phyloP scores from a whole-genome alignment of 257 asterid species.

The Paulownia fortunei region DNA sequence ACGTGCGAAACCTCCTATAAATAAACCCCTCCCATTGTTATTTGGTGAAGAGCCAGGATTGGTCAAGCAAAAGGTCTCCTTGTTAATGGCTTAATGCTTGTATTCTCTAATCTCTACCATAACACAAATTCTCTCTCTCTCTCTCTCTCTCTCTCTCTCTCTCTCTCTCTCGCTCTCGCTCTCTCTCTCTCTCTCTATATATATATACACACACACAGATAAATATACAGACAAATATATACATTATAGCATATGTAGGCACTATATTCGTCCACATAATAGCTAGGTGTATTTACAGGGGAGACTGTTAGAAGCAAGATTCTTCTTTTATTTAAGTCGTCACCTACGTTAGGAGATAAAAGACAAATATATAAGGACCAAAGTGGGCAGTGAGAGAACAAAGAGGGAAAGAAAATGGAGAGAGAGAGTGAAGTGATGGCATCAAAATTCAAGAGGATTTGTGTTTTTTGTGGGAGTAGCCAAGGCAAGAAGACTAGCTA shows the following conservation, averaged over 20 bases:
- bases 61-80: conserved; percentile 37
- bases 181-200: not conserved
- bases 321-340: conserved; percentile 39
- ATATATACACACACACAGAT: conserved; percentile 3
- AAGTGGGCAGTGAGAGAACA: conserved; percentile 4
- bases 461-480: conserved; percentile 96
- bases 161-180: not conserved
- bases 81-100: conserved; percentile 23
- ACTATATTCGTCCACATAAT: conserved; percentile 26
- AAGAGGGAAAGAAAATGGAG: conserved; percentile 52
- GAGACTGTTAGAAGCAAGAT: conserved; percentile 44
- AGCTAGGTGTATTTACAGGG: conserved; percentile 30
- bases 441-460: conserved; percentile 82
- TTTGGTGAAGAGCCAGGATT: conserved; percentile 40
- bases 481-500: conserved; percentile 88
- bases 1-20: conserved; percentile 49
- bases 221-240: conserved; percentile 15
- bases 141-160: not conserved
- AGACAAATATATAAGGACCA: conserved; percentile 12
- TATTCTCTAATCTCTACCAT: conserved; percentile 27
- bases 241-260: conserved; percentile 29
- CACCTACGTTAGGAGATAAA: conserved; percentile 30
- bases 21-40: conserved; percentile 31
- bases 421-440: conserved; percentile 54
- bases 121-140: conserved; percentile 22